Base-by-base conservation (phyloP, 805 yeast species). In the Metschnikowia reukaufii region DNA sequence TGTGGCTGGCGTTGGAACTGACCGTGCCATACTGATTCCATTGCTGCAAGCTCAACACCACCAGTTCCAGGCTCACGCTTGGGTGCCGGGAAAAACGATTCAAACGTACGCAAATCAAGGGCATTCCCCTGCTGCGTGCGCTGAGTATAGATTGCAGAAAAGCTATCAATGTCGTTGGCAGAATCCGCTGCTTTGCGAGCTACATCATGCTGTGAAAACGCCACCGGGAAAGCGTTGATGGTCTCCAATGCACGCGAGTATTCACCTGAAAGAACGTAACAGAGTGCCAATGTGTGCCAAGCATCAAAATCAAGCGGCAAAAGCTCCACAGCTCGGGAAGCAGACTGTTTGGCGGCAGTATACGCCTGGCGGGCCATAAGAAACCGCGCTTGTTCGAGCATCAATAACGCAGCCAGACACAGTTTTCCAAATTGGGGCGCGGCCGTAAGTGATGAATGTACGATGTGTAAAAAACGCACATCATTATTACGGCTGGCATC, bases 281-380 rank as follows among this genome's bases (percentile, higher is more conserved):
- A 77, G 50, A 81, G 70, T 4, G 86, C 78, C 36, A 88, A 68
- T 31, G 72, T 68, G 48, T 77, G 78, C 96, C 96, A 88, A 23
- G 85, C 70, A 42, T 75, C 78, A 60, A 84, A 88, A 61, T 85
- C 92, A 1, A 88, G 73, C 0, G 96, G 96, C n/a, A 86, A 70
- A 2, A 86, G 72, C 42, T 77, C 72, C 16, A 86, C 82, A 4
- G 90, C 79, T 20, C 78, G 72, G 16, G 73, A 66, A 0, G 95
- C 86, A 8, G 84, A 66, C 18, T 72, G 64, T 15, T 80, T 61
- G 0, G 96, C 96, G 36, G 78, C 60, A 33, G 73, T 77, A 15
- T 74, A 69, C n/a, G 79, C 59, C 20, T 70, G 64, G 59, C 83
- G 84, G 6, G 76, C 59, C 4, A 84, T 65, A 45, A 88, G 69